Percentiles rank a stretch among this genome's conserved stretches.
Evolutionary conservation across 768 basidiomycete genomes (phyloP).

Genomic region (Boletus barrowsii): DNA sequence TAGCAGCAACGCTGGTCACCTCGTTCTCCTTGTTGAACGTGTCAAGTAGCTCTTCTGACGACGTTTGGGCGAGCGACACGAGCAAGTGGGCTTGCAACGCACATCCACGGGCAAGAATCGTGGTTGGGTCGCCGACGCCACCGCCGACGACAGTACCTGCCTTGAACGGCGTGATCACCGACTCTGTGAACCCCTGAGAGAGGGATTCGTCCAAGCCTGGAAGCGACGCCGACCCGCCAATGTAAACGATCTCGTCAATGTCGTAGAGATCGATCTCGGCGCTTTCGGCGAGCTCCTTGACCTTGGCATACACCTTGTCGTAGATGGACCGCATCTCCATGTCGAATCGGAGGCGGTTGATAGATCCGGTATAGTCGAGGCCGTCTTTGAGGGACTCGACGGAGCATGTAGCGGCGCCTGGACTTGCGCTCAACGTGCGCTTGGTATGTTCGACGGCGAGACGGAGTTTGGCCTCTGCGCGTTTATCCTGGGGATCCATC

Average conservation of each 20-base stretch:
- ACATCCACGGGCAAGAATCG: constrained; percentile 72
- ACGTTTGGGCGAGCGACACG: constrained; percentile 43
- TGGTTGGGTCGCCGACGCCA: constrained; percentile 73
- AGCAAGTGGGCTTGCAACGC: constrained; percentile 72
- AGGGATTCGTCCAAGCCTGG: constrained; percentile 70
- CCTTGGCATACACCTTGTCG: constrained; percentile 47
- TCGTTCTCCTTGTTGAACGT: constrained; percentile 47
- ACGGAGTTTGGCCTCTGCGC: constrained; percentile 90
- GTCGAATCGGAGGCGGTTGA: constrained; percentile 57
- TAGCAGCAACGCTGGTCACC: constrained; percentile 49
- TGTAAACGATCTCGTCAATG: constrained; percentile 77
- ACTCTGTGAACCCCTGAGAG: constrained; percentile 54
- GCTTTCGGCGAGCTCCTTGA: constrained; percentile 49
- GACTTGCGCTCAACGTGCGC: constrained; percentile 82
- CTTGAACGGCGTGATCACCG: constrained; percentile 62
- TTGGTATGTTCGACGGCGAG: constrained; percentile 95
- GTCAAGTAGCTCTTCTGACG: constrained; percentile 47
- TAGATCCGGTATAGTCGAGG: constrained; percentile 77
- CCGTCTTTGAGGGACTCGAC: constrained; percentile 96
- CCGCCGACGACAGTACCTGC: constrained; percentile 68
- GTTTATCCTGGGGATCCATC: constrained; percentile 57
- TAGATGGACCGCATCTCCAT: constrained; percentile 63
- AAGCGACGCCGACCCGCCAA: constrained; percentile 71
- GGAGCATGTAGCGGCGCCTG: constrained; percentile 84
- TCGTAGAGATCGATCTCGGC: constrained; percentile 60